Evolutionary conservation across 164 flowering plant species (phyloP), one percentile per base, ranked within the genome.

Genomic region (Vitis riparia): DNA sequence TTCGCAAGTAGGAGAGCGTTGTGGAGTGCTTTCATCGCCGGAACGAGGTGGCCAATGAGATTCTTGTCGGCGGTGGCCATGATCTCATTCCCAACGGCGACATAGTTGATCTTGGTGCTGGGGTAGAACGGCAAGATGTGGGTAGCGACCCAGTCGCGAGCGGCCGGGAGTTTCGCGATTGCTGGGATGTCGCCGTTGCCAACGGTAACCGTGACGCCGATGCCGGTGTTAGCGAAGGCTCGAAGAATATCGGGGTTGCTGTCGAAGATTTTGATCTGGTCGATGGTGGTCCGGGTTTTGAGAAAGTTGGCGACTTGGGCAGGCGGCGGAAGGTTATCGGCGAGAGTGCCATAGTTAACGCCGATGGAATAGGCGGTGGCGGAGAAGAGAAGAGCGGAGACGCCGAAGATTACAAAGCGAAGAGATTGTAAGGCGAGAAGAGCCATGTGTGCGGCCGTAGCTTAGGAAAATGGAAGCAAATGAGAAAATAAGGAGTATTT

Each of bases 331-430:
- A 94, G 98, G 87, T 92, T 87, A 82, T 89, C 69, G 9, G 70
- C 97, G 2, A 88, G 69, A 17, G 92, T 91, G 67, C 98, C 98
- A 69, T 94, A 92, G 89, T 89, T 91, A 37, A 94, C 90, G 1
- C 97, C 98, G 75, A 93, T 82, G 68, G 86, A 72, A 67, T 66
- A 16, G 7, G 59, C 76, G 23, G 79, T 32, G 56, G 79, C 16
- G 67, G 71, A 17, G 67, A 64, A 29, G 49, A 66, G 75, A 72
- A 81, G 68, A 77, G 73, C 51, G 62, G 63, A 59, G 59, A 62
- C 8, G 66, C 52, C 0, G 73, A 69, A 27, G 72, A 14, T 9
- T 3, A 62, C 55, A 57, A 67, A 62, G 69, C 16, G 73, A 75
- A 79, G 68, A 71, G 70, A 56, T 63, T 62, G 51, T 69, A 52